phyloP scores from a whole-genome alignment of 345 rosid species.

The Moricandia moricandioides region DNA sequence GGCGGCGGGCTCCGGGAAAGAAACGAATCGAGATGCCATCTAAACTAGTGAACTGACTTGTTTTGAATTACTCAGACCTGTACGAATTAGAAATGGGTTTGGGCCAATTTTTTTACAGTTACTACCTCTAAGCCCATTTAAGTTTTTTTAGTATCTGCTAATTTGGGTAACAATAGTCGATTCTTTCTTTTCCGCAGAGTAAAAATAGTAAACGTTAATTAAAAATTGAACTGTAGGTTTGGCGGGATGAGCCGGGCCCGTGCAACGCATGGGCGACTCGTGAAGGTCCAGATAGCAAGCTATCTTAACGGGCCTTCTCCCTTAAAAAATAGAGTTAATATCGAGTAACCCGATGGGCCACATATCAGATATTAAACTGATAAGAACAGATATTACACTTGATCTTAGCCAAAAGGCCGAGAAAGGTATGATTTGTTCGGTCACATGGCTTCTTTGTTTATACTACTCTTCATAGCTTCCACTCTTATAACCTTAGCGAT shows the following conservation, averaged over 20 bases:
- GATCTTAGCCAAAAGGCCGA: slow-evolving; percentile 74
- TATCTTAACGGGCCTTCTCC: slow-evolving; percentile 12
- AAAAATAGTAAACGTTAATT: too few species aligned
- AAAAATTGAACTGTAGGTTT: not conserved
- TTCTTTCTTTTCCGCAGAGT: too few species aligned
- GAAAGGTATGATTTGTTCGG: slow-evolving; percentile 43
- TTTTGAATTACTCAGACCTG: not conserved
- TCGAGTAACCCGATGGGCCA: slow-evolving; percentile 30
- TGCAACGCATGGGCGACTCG: slow-evolving; percentile 26
- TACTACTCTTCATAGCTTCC: not conserved
- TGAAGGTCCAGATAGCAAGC: slow-evolving; percentile 19
- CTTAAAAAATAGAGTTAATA: slow-evolving; percentile 33
- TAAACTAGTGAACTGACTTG: not conserved
- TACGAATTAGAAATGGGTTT: not conserved
- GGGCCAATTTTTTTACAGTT: not conserved
- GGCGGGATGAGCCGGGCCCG: slow-evolving; percentile 22
- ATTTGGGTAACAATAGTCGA: too few species aligned
- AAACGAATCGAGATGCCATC: slow-evolving; percentile 43
- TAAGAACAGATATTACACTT: slow-evolving; percentile 67
- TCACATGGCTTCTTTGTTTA: not conserved
- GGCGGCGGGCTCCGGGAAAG: slow-evolving; percentile 17
- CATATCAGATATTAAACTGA: slow-evolving; percentile 62
- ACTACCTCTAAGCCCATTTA: too few species aligned
- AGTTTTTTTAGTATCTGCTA: too few species aligned
- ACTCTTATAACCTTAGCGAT: not conserved